Base-by-base conservation (phyloP, 1,139 yeast genomes). In the Blastobotrys ciferrii region DNA sequence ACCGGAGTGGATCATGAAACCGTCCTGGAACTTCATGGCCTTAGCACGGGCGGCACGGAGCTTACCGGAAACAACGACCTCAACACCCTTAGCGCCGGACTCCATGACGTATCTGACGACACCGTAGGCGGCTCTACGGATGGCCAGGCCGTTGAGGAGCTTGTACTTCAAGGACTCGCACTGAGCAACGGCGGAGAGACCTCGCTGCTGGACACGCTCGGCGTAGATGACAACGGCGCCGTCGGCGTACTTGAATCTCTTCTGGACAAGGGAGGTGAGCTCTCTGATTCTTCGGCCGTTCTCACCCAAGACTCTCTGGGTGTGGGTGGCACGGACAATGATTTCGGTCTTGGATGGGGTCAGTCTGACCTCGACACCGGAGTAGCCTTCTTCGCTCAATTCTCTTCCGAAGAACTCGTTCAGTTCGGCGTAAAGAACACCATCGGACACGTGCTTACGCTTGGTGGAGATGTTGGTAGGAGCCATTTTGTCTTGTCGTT, bases 1-100 rank as follows among this genome's bases (percentile, higher is more conserved):
- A 87, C 98, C 98, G 71, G 97, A 88, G 95, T 92, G 98, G 82
- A 92, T 94, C 95, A 92, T 88, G 96, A 92, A 92, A 82, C 98
- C 98, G 75, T 92, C 98, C 73, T 95, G 85, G 85, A 92, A 92
- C 81, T 92, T 92, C 95, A 92, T 95, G 70, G 98, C 86, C 87
- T 92, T 92, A 72, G 99, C 98, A 84, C 98, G 91, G 70, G 98
- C 98, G 78, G 97, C 98, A 83, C 97, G 88, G 76, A 94, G 86
- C 81, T 92, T 92, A 85, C 98, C 98, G 65, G 97, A 88, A 73
- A 91, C 87, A 68, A 92, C 97, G 75, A 91, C 98, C 80, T 92
- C 98, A 71, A 94, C 97, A 89, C 99, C 99, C 87, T 94, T 94
- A 73, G 98, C 99, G 78, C 98, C 98, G 63, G 98, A 89, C 77